Conservation (phyloP, 148 eudicot genomes). For the Rhododendron vialii region DNA sequence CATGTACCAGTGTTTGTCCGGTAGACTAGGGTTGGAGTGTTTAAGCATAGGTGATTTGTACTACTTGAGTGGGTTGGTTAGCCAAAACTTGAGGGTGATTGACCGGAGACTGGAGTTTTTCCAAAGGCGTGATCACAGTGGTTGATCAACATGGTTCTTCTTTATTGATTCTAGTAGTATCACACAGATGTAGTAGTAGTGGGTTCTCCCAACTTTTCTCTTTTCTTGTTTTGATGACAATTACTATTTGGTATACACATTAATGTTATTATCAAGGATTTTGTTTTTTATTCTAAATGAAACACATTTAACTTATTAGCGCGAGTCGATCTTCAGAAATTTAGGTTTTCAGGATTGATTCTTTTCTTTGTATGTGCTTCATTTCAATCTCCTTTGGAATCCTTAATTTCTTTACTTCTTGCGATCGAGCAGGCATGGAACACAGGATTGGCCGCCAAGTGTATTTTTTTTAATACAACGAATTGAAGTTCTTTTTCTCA, state of each 20-base stretch:
- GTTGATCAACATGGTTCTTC: background rate
- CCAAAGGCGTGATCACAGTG: background rate
- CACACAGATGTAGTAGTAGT: background rate
- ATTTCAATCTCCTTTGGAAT: background rate
- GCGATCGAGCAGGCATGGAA: too few relatives aligned
- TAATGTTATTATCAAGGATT: background rate
- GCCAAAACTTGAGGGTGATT: background rate
- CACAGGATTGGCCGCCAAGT: too few relatives aligned
- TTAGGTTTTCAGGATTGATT: background rate
- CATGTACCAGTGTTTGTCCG: background rate
- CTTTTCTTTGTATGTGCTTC: background rate
- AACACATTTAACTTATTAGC: too few relatives aligned
- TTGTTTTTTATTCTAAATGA: too few relatives aligned
- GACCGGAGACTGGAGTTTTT: background rate
- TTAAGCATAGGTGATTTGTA: background rate
- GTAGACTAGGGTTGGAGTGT: background rate
- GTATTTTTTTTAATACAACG: too few relatives aligned
- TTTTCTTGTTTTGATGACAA: constrained; percentile 11
- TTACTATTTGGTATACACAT: background rate
- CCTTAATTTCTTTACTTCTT: too few relatives aligned
- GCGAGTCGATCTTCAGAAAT: background rate
- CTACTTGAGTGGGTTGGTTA: background rate
- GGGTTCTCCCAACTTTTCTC: background rate
- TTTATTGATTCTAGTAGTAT: background rate
- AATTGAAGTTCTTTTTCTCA: background rate